These are phyloP conservation scores for Populus simonii DNA, from an alignment of 345 rosid genomes.

Conservation along the genomic window DNA sequence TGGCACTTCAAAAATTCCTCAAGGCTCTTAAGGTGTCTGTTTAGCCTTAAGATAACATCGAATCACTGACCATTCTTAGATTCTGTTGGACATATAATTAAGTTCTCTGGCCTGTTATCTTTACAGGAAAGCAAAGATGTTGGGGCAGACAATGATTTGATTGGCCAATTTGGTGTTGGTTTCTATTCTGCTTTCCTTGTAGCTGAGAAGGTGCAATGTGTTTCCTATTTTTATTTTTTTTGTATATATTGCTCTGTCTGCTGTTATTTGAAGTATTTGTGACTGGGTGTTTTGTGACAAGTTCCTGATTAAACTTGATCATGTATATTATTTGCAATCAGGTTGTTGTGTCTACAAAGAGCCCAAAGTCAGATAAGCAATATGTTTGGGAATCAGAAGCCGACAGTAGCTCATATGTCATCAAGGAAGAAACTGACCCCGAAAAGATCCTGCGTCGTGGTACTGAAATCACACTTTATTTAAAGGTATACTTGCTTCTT, in stretches of 20 bases:
- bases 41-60: neutral
- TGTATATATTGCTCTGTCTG: neutral
- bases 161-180: constrained; percentile 99
- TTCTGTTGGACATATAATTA: neutral
- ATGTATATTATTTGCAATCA: constrained; percentile 24
- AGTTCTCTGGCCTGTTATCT: neutral
- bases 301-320: constrained; percentile 9
- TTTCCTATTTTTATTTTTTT: neutral
- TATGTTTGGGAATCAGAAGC: constrained; percentile 92
- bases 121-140: constrained; percentile 80
- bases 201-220: constrained; percentile 70
- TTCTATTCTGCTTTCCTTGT: constrained; percentile 98
- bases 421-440: constrained; percentile 84
- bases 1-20: constrained; percentile 92
- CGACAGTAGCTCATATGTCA: constrained; percentile 81
- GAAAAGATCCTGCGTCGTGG: constrained; percentile 76
- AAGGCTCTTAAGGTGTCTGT: constrained; percentile 77
- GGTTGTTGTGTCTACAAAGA: constrained; percentile 93
- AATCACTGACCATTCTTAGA: neutral
- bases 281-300: neutral
- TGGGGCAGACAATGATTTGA: constrained; percentile 85
- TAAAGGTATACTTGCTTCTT: constrained; percentile 49
- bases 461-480: constrained; percentile 83
- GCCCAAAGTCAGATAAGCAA: constrained; percentile 93
- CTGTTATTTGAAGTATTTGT: neutral